phyloP scores from a whole-genome alignment of 2,329 filamentous ascomycete species.

The Neofusicoccum ribis region DNA sequence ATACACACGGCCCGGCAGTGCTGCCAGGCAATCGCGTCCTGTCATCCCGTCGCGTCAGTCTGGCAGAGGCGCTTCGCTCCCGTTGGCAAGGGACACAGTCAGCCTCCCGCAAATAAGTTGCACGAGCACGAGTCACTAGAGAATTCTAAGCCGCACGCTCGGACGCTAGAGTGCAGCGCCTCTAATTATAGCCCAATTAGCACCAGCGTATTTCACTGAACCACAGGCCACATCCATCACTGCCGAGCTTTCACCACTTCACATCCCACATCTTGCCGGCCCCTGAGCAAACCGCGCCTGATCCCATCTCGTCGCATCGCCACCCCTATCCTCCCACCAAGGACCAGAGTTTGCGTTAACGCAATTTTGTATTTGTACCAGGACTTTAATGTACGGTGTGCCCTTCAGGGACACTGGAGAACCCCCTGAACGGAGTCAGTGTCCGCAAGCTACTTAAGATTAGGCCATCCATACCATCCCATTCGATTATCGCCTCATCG shows the following conservation, averaged over 20 bases:
- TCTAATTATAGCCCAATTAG: neutral
- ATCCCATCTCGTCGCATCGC: neutral
- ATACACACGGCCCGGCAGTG: neutral
- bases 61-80: too few species aligned
- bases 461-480: neutral
- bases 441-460: neutral
- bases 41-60: neutral
- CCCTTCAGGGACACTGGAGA: neutral
- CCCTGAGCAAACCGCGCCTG: neutral
- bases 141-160: neutral
- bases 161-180: neutral
- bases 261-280: neutral
- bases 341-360: conserved; percentile 1
- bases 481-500: neutral
- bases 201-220: neutral
- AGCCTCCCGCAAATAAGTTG: too few species aligned
- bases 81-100: too few species aligned
- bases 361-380: neutral
- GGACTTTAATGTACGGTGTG: neutral
- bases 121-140: too few species aligned
- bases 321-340: neutral
- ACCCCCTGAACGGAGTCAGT: neutral
- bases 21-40: neutral
- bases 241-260: neutral
- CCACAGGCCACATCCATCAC: neutral